Conservation (phyloP, 768 basidiomycete species). For the Imleria badia region DNA sequence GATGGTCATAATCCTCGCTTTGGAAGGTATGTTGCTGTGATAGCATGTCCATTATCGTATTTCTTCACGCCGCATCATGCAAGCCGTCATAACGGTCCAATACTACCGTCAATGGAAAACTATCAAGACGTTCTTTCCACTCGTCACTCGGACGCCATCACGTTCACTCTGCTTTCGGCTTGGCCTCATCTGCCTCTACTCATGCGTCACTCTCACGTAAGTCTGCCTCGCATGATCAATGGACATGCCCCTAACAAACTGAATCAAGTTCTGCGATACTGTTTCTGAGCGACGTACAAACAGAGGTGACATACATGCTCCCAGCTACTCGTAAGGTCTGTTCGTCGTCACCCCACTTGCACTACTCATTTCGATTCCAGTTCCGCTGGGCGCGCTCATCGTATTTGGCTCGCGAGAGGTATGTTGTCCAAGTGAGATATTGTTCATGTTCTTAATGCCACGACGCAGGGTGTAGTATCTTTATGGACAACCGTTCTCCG, state of each 20-base stretch:
- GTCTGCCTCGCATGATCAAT: conserved; percentile 8
- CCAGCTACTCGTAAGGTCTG: conserved; percentile 47
- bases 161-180: conserved; percentile 39
- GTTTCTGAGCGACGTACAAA: conserved; percentile 31
- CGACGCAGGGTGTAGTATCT: conserved; percentile 38
- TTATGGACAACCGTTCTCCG: conserved; percentile 29
- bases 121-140: conserved; percentile 41
- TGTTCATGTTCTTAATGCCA: not conserved
- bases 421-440: not conserved
- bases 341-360: not conserved
- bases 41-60: not conserved
- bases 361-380: conserved; percentile 28
- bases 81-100: conserved; percentile 45
- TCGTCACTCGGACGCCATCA: conserved; percentile 38
- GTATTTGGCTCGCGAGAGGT: conserved; percentile 54
- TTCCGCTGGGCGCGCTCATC: conserved; percentile 48
- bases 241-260: not conserved
- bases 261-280: conserved; percentile 37
- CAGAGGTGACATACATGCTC: conserved; percentile 44
- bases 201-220: conserved; percentile 44
- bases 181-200: conserved; percentile 45
- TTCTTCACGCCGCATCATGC: not conserved
- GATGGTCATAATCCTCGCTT: conserved; percentile 38
- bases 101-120: conserved; percentile 41
- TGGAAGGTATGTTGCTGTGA: conserved; percentile 42